A percentile compares a stretch with the other conserved stretches of the same genome.
These are phyloP conservation scores for Saccharomyces uvarum DNA, from an alignment of 1,139 yeast species.

Conservation along the genomic window DNA sequence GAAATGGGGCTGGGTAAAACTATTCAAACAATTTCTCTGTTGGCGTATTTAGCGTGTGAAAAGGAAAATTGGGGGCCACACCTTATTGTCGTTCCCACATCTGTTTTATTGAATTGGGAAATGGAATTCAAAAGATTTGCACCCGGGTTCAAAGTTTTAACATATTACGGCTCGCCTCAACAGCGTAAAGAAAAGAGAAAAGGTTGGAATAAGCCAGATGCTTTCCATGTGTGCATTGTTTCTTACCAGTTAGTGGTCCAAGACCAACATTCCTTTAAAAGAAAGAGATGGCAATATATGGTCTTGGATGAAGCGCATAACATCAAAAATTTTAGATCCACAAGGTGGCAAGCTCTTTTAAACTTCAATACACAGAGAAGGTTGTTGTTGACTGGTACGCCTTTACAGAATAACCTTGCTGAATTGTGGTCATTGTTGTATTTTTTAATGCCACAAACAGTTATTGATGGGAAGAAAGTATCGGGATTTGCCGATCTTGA, in stretches of 20 bases:
- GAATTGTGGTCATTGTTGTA: slow-evolving; percentile 91
- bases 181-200: slow-evolving; percentile 92
- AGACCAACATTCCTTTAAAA: slow-evolving; percentile 86
- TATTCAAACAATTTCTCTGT: slow-evolving; percentile 84
- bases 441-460: slow-evolving; percentile 79
- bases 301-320: slow-evolving; percentile 97
- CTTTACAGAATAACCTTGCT: slow-evolving; percentile 83
- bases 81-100: slow-evolving; percentile 91
- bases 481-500: slow-evolving; percentile 94
- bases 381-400: slow-evolving; percentile 87
- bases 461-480: slow-evolving; percentile 39
- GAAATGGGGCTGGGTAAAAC: slow-evolving; percentile 99
- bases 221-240: slow-evolving; percentile 94
- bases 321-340: slow-evolving; percentile 90
- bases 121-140: slow-evolving; percentile 98
- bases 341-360: slow-evolving; percentile 91
- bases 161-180: slow-evolving; percentile 96
- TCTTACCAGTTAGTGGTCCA: slow-evolving; percentile 94
- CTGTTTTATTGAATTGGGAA: slow-evolving; percentile 98
- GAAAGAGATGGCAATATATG: slow-evolving; percentile 94
- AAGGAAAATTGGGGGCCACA: slow-evolving; percentile 98
- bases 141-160: slow-evolving; percentile 91
- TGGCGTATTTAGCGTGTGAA: slow-evolving; percentile 85
- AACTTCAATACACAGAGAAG: slow-evolving; percentile 91
- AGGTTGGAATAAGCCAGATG: slow-evolving; percentile 96